A percentile compares a stretch with the other conserved stretches of the same genome.
phyloP scores from a whole-genome alignment of 2,329 filamentous ascomycete species.

The Cercospora beticola region DNA sequence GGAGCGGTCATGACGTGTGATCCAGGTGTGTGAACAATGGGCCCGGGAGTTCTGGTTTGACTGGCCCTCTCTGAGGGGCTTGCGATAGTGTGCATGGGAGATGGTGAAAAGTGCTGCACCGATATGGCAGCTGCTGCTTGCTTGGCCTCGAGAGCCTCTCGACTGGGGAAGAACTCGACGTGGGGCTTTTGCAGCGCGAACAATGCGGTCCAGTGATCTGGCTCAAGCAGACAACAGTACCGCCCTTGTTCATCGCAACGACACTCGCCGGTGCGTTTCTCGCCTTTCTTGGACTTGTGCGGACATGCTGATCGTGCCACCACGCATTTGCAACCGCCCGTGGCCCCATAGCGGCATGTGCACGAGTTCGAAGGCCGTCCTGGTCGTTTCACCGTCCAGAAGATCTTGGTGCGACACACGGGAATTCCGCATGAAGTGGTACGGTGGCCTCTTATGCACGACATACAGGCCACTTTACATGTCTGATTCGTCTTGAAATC shows the following conservation, averaged over 20 bases:
- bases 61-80: slow-evolving; percentile 19
- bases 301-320: slow-evolving; percentile 36
- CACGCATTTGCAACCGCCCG: slow-evolving; percentile 38
- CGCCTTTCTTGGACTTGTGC: slow-evolving; percentile 38
- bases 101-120: slow-evolving; percentile 20
- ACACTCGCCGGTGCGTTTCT: slow-evolving; percentile 37
- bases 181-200: slow-evolving; percentile 33
- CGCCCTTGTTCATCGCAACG: slow-evolving; percentile 39
- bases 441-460: slow-evolving; percentile 39
- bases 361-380: slow-evolving; percentile 38
- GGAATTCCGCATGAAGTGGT: slow-evolving; percentile 39
- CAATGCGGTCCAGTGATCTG: slow-evolving; percentile 35
- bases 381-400: slow-evolving; percentile 40
- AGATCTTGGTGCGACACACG: slow-evolving; percentile 38
- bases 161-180: slow-evolving; percentile 33
- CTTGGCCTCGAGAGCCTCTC: slow-evolving; percentile 32
- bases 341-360: slow-evolving; percentile 36
- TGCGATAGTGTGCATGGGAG: slow-evolving; percentile 22
- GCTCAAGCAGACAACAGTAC: slow-evolving; percentile 37
- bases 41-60: slow-evolving; percentile 21
- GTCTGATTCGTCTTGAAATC: slow-evolving; percentile 35
- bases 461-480: slow-evolving; percentile 40
- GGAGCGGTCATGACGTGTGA: slow-evolving; percentile 18
- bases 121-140: slow-evolving; percentile 16
- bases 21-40: slow-evolving; percentile 14